A percentile compares a stretch with the other conserved stretches of the same genome.
Evolutionary conservation across 176 grass and related monocot species (phyloP).

Genomic region (Rhynchospora breviuscula): DNA sequence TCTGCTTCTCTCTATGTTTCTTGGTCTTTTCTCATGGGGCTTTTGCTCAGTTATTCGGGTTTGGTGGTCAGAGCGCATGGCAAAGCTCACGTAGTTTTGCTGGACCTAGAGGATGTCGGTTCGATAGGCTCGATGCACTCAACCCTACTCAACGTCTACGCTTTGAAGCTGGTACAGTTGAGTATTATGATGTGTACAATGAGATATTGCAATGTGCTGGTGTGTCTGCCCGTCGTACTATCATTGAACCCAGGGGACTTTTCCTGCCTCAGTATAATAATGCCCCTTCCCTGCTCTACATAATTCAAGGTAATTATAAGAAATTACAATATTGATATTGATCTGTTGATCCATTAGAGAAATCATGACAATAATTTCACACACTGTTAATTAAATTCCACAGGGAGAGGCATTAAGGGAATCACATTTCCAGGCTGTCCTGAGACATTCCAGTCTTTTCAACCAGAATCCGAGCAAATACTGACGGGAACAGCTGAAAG

Average conservation of each 20-base stretch:
- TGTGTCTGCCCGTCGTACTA: neutral
- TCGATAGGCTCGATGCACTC: slow-evolving; percentile 26
- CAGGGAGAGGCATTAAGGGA: neutral
- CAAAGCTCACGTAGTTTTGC: neutral
- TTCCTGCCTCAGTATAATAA: slow-evolving; percentile 23
- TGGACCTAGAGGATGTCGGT: slow-evolving; percentile 4
- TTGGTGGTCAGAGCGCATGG: too few relatives aligned
- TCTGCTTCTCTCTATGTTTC: neutral
- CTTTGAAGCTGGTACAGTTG: slow-evolving; percentile 24
- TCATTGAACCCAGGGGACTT: slow-evolving; percentile 31
- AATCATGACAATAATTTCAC: neutral
- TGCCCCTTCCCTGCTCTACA: slow-evolving; percentile 29
- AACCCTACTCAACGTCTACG: slow-evolving; percentile 14
- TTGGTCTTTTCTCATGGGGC: slow-evolving; percentile 2
- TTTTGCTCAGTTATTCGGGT: neutral
- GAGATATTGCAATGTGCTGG: slow-evolving; percentile 21
- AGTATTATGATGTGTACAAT: slow-evolving; percentile 30
- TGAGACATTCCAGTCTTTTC: neutral
- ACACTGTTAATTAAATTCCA: neutral
- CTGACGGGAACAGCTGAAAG: neutral
- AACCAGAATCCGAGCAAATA: neutral
- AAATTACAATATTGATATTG: neutral
- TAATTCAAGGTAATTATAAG: slow-evolving; percentile 31
- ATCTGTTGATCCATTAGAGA: neutral
- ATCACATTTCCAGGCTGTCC: neutral